A percentile compares a stretch with the other conserved stretches of the same genome.
phyloP scores from a whole-genome alignment of 2,329 filamentous ascomycete species.

The Trichocomaceae sp. region DNA sequence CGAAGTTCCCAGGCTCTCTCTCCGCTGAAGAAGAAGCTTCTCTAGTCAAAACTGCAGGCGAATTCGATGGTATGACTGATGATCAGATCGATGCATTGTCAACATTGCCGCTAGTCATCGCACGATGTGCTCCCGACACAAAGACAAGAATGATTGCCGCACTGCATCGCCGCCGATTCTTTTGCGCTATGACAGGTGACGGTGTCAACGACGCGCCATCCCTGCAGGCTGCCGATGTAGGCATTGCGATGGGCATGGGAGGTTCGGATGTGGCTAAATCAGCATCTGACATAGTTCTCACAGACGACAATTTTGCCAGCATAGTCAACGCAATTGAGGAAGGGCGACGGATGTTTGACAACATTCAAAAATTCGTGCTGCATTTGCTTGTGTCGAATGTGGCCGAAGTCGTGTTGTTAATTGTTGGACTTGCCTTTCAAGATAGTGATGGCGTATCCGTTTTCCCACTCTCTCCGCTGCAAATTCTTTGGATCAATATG shows the following conservation, averaged over 20 bases:
- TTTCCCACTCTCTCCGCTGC: conserved; percentile 75
- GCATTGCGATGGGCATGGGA: conserved; percentile 80
- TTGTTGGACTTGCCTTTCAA: conserved; percentile 75
- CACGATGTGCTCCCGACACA: conserved; percentile 75
- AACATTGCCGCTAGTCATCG: conserved; percentile 72
- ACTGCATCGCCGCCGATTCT: conserved; percentile 66
- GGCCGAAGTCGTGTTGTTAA: conserved; percentile 72
- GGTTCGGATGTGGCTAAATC: conserved; percentile 82
- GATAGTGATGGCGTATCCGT: conserved; percentile 65
- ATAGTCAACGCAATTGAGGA: conserved; percentile 79
- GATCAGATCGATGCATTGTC: conserved; percentile 58
- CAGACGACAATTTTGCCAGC: conserved; percentile 81
- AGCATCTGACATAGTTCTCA: conserved; percentile 55
- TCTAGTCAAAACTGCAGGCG: conserved; percentile 50
- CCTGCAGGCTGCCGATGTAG: conserved; percentile 72
- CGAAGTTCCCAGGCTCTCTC: conserved; percentile 39
- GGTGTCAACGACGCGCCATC: conserved; percentile 83
- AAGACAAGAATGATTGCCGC: conserved; percentile 91
- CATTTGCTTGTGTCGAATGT: conserved; percentile 75
- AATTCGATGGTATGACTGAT: conserved; percentile 50
- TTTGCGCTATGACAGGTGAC: conserved; percentile 83
- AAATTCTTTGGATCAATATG: conserved; percentile 91
- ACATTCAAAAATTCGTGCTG: conserved; percentile 81
- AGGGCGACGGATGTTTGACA: conserved; percentile 78
- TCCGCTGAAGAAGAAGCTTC: conserved; percentile 41